Conservation (phyloP, 495 filamentous ascomycete genomes). For the Penicillium silybi region DNA sequence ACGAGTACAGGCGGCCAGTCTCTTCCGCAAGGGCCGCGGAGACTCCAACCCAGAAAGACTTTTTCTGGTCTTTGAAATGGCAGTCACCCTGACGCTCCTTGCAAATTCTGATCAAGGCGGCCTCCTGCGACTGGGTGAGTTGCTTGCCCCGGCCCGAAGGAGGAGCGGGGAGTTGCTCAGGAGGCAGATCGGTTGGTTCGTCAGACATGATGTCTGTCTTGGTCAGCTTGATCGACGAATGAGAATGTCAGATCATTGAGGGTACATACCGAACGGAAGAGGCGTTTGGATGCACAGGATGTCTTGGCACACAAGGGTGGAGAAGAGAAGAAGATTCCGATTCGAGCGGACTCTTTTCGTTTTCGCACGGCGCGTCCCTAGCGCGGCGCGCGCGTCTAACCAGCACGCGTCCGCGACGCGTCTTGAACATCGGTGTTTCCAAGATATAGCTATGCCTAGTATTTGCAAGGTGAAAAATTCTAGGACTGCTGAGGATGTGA, state of each 20-base stretch:
- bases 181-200: neutral
- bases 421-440: too few species aligned
- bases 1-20: conserved; percentile 7
- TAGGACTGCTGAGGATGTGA: too few species aligned
- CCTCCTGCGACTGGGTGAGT: neutral
- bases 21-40: neutral
- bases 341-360: neutral
- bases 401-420: too few species aligned
- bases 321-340: neutral
- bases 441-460: too few species aligned
- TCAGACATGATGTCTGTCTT: neutral
- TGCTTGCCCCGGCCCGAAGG: neutral
- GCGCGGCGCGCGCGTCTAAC: too few species aligned
- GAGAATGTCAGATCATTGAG: neutral
- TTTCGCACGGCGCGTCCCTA: too few species aligned
- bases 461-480: too few species aligned
- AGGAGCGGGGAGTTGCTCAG: too few species aligned
- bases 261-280: neutral
- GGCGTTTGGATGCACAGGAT: neutral
- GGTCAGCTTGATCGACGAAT: neutral
- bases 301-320: neutral
- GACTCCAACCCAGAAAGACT: conserved; percentile 2
- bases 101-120: neutral
- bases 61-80: neutral
- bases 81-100: neutral